Conservation (phyloP, 2,329 filamentous ascomycete genomes). For the Metarhizium brunneum region DNA sequence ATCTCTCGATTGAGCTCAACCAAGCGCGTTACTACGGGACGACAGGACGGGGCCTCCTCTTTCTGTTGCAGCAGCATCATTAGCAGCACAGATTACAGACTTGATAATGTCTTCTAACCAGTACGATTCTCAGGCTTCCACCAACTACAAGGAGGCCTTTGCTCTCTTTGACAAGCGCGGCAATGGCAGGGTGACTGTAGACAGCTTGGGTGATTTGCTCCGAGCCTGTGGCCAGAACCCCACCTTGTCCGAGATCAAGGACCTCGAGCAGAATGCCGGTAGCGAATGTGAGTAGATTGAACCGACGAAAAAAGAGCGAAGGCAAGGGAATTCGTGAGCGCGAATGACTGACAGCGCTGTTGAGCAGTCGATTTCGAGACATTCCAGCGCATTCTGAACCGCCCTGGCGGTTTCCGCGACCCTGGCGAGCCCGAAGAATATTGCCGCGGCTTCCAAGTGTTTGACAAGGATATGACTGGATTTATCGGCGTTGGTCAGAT, state of each 20-base stretch:
- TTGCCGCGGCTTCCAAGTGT: constrained; percentile 97
- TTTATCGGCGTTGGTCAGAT: constrained; percentile 97
- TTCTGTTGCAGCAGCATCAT: background rate
- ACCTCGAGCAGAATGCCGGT: constrained; percentile 84
- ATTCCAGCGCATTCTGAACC: constrained; percentile 94
- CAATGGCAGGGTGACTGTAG: constrained; percentile 80
- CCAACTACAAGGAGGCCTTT: constrained; percentile 99
- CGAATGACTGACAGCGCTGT: background rate
- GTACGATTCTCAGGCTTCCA: constrained; percentile 56
- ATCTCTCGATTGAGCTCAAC: background rate
- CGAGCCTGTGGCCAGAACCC: constrained; percentile 98
- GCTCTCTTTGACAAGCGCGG: constrained; percentile 99
- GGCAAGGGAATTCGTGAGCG: background rate
- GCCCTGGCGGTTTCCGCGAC: constrained; percentile 95
- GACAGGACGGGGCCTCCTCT: background rate
- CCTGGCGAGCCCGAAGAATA: constrained; percentile 97
- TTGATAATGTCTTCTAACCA: constrained; percentile 41
- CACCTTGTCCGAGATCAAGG: constrained; percentile 82
- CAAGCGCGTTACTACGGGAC: background rate
- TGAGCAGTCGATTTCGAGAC: constrained; percentile 90
- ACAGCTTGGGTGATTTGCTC: constrained; percentile 84
- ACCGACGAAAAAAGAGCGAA: too few relatives aligned
- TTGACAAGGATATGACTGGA: constrained; percentile 97
- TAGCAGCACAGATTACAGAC: constrained; percentile 2
- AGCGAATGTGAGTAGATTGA: constrained; percentile 67